phyloP scores from a whole-genome alignment of 2,329 filamentous ascomycete genomes.

The Pseudogymnoascus sp. region DNA sequence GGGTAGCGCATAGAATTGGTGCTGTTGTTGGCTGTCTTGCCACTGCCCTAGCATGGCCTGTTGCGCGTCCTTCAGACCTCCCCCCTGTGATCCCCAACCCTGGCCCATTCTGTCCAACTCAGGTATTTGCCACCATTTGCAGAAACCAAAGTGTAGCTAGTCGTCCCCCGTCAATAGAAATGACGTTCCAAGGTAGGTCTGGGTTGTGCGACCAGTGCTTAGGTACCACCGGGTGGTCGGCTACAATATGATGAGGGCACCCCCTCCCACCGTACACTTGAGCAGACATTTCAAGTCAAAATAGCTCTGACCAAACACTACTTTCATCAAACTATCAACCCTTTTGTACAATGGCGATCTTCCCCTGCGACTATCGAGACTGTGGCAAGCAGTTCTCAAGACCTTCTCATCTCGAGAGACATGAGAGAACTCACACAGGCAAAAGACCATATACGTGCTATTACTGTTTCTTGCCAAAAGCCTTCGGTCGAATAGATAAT shows the following conservation, averaged over 20 bases:
- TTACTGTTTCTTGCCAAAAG: background rate
- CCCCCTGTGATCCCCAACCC: too few relatives aligned
- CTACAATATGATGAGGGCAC: background rate
- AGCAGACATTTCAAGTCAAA: background rate
- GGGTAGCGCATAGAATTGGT: too few relatives aligned
- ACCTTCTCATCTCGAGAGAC: background rate
- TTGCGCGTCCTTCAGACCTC: background rate
- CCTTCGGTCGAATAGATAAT: background rate
- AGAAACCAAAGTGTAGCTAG: background rate
- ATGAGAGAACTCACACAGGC: background rate
- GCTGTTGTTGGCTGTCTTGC: background rate
- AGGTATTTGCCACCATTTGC: too few relatives aligned
- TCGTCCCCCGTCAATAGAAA: background rate
- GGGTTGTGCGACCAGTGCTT: background rate
- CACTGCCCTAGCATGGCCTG: background rate
- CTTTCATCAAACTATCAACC: background rate
- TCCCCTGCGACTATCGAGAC: background rate
- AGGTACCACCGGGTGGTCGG: background rate
- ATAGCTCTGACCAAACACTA: background rate
- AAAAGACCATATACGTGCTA: background rate
- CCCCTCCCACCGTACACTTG: background rate
- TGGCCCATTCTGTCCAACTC: too few relatives aligned
- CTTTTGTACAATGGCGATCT: background rate
- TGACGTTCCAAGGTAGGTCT: background rate
- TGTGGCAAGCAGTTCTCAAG: background rate